Evolutionary conservation across 192 early-diverging fungal genomes (phyloP), one percentile per base, ranked within the genome.

Genomic region (Podila horticola): DNA sequence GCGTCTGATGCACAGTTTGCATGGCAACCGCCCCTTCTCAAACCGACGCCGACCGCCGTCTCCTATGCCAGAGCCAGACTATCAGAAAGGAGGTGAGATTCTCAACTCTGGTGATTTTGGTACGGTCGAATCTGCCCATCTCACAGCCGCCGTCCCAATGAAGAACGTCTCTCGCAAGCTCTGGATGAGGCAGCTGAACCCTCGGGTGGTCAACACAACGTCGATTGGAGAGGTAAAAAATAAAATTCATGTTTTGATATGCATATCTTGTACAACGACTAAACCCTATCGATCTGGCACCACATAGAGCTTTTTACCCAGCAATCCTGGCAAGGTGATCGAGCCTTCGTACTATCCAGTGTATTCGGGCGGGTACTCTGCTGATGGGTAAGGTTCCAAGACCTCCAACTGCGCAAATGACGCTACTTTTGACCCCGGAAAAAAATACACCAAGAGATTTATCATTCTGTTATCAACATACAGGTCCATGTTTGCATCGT

Each of bases 281-380:
- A 24, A n/a, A 55, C n/a, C 51, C 15, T 24, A n/a, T 55, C 52
- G 36, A 38, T 22, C 20, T 55, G 52, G 8, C 20, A 55, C 3
- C 17, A 22, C 5, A 5, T 69, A 84, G 82, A 49, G 51, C 55
- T 73, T 83, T 57, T 41, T 83, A 45, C 84, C 83, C 2, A 72
- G 82, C 30, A 67, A 79, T 13, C 74, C 83, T 48, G 84, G 76
- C 24, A 72, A 68, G 31, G 75, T 86, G 6, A 38, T 89, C 19
- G 79, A 64, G 29, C 52, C 50, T 1, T 88, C 84, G 64, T 29
- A 51, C 4, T 64, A 71, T 10, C 62, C 77, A 4, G 84, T 85
- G 17, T 92, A 90, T 69, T 87, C 79, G 48, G 88, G 89, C 5
- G 84, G 88, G 69, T 92, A 87, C 67, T 88, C 89, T 48, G 62